phyloP scores from a whole-genome alignment of 345 rosid species.

The Moricandia arvensis region DNA sequence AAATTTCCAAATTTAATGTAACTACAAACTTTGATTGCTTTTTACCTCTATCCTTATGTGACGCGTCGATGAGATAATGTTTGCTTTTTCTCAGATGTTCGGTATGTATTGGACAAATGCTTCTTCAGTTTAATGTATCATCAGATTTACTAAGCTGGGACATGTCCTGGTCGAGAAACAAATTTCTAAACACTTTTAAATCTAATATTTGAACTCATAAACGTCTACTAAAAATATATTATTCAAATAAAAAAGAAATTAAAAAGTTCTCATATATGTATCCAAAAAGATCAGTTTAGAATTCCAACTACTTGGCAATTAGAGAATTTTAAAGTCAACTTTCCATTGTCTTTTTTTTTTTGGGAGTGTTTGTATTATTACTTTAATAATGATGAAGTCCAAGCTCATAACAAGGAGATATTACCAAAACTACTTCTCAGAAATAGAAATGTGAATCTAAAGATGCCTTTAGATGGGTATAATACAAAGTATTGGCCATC shows the following conservation, averaged over 20 bases:
- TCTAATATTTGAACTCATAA: not conserved
- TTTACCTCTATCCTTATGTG: too few relatives aligned
- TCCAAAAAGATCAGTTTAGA: not conserved
- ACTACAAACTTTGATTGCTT: too few relatives aligned
- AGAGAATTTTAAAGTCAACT: not conserved
- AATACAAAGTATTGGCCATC: not conserved
- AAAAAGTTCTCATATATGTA: not conserved
- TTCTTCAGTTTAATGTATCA: not conserved
- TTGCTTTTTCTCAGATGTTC: too few relatives aligned
- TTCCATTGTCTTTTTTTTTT: not conserved
- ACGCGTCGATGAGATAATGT: too few relatives aligned
- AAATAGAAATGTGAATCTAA: not conserved
- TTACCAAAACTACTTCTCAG: not conserved
- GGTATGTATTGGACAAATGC: not conserved
- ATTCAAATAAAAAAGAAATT: not conserved
- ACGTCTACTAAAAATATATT: not conserved
- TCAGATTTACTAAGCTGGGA: not conserved
- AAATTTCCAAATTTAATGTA: too few relatives aligned
- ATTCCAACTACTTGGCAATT: not conserved
- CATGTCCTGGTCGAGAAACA: conserved; percentile 5
- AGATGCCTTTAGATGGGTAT: not conserved
- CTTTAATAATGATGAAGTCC: not conserved
- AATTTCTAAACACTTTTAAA: not conserved
- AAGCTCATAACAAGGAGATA: not conserved
- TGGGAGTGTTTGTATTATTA: not conserved